phyloP scores from a whole-genome alignment of 495 filamentous ascomycete species.

The Aspergillus cristatus region DNA sequence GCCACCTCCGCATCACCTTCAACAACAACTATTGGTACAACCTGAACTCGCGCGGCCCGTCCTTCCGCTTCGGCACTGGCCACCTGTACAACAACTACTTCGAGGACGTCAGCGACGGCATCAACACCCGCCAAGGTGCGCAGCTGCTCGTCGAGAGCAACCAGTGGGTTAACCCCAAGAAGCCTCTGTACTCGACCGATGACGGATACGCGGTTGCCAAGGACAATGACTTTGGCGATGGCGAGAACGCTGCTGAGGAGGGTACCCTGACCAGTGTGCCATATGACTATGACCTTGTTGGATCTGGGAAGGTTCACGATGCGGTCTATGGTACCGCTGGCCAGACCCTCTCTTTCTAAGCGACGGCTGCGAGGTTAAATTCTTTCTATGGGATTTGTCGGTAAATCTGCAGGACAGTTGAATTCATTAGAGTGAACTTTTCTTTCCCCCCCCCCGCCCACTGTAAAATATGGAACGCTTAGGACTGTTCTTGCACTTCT shows the following conservation, averaged over 20 bases:
- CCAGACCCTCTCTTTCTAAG: conserved; percentile 44
- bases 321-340: conserved; percentile 43
- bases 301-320: conserved; percentile 29
- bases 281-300: conserved; percentile 42
- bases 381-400: not conserved
- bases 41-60: conserved; percentile 50
- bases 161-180: conserved; percentile 38
- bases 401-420: conserved; percentile 14
- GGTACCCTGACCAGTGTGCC: conserved; percentile 43
- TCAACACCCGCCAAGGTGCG: conserved; percentile 59
- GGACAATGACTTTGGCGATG: conserved; percentile 49
- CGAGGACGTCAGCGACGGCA: conserved; percentile 41
- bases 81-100: conserved; percentile 44
- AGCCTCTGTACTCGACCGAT: conserved; percentile 48
- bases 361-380: conserved; percentile 6
- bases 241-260: conserved; percentile 31
- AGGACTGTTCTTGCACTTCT: too few species aligned
- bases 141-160: conserved; percentile 56
- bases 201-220: conserved; percentile 41
- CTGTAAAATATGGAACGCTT: too few species aligned
- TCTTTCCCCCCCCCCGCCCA: too few species aligned
- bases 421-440: conserved; percentile 4
- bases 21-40: conserved; percentile 56
- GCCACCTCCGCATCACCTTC: conserved; percentile 50
- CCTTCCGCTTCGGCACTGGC: conserved; percentile 54